phyloP scores from a whole-genome alignment of 2,329 filamentous ascomycete genomes.

The Dothiorella sarmentorum region DNA sequence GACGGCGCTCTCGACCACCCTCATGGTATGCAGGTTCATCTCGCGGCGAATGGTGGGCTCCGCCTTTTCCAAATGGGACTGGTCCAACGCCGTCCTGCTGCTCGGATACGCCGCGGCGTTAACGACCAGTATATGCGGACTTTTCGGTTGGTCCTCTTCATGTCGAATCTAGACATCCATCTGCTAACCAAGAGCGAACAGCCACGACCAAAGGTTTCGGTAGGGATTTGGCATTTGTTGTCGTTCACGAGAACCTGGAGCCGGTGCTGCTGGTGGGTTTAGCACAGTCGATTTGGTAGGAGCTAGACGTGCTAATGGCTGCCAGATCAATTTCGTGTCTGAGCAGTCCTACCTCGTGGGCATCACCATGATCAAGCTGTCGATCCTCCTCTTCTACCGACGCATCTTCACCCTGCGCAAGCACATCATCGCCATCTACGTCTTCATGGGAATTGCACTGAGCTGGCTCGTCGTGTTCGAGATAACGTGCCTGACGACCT shows the following conservation, averaged over 20 bases:
- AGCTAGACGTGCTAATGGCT: background rate
- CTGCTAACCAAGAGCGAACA: background rate
- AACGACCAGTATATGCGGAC: background rate
- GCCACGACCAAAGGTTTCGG: background rate
- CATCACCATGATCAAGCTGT: conserved; percentile 30
- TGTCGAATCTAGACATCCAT: background rate
- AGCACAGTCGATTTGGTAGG: background rate
- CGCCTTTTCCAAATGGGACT: background rate
- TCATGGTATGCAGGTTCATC: background rate
- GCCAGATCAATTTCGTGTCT: conserved; percentile 28
- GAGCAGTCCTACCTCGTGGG: conserved; percentile 29
- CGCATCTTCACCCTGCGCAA: conserved; percentile 28
- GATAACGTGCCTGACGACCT: conserved; percentile 28
- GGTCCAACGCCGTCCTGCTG: background rate
- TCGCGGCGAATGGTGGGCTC: conserved; percentile 4
- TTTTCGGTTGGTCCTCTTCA: background rate
- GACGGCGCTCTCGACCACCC: background rate
- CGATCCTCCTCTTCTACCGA: conserved; percentile 31
- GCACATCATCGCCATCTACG: conserved; percentile 25
- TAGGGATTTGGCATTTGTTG: background rate
- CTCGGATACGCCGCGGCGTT: background rate
- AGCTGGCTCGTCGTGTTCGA: conserved; percentile 28
- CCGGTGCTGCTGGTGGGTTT: background rate
- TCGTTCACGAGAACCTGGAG: background rate
- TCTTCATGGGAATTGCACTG: conserved; percentile 24